Conservation (phyloP, 164 flowering plant genomes). For the Vitis labrusca region DNA sequence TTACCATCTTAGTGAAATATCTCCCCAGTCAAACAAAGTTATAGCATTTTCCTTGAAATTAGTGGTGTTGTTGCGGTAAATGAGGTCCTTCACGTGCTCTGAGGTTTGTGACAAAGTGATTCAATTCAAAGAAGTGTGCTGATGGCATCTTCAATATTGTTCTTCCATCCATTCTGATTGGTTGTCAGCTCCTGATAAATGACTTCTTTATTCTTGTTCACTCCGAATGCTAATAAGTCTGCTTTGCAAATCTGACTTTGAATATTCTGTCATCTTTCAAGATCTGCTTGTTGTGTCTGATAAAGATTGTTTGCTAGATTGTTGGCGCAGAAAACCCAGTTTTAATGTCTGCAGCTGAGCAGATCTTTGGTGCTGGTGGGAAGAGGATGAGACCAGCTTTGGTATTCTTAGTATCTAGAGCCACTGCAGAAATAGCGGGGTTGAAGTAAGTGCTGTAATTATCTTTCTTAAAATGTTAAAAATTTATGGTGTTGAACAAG, state of each 20-base stretch:
- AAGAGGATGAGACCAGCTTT: slow-evolving; percentile 96
- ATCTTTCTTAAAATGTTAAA: neutral
- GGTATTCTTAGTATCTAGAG: slow-evolving; percentile 87
- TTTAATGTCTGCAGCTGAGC: slow-evolving; percentile 92
- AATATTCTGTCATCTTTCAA: too few species aligned
- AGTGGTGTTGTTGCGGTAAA: too few species aligned
- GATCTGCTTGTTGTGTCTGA: slow-evolving; percentile 24
- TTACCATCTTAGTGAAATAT: too few species aligned
- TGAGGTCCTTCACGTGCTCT: too few species aligned
- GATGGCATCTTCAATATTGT: neutral
- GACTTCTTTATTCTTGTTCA: neutral
- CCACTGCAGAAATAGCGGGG: slow-evolving; percentile 73
- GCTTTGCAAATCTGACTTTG: neutral
- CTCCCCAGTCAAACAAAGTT: too few species aligned
- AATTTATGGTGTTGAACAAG: neutral
- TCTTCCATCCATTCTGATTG: too few species aligned
- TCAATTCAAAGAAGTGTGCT: neutral
- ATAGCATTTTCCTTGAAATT: too few species aligned
- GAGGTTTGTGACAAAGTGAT: neutral
- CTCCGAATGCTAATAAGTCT: neutral
- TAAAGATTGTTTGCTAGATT: slow-evolving; percentile 48
- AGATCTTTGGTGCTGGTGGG: slow-evolving; percentile 98
- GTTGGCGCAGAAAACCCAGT: slow-evolving; percentile 98
- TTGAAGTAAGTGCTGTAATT: slow-evolving; percentile 50
- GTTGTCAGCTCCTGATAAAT: neutral